Evolutionary conservation across 2,329 filamentous ascomycete species (phyloP), one percentile per base, ranked within the genome.

Genomic region (Talaromyces funiculosus): DNA sequence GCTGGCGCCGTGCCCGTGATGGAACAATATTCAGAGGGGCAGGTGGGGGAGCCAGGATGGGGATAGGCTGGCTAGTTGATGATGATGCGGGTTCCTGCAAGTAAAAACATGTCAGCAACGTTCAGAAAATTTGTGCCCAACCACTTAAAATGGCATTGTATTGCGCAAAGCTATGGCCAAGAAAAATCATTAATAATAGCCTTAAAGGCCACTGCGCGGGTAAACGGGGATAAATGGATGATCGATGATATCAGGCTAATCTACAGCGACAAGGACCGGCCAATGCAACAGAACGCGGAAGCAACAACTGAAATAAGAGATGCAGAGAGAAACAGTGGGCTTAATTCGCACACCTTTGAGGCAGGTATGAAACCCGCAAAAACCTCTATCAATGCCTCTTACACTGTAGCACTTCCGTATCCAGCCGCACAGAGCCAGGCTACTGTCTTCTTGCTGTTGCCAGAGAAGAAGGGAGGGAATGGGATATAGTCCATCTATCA

Each of bases 21-120:
- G 93, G 92, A 0, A 90, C 87, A 37, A 93, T 86, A 72, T 93
- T 94, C 69, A 96, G 80, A 12, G 92, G 90, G 33, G 90, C 87
- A 22, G 86, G 89, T n/a, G 88, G 88, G 0, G 77, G 76, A 57
- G 75, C 72, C 33, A 79, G 66, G 45, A 79, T 76, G 16, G 73
- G 78, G 64, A 75, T 77, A 55, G 72, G 77, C 61, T 77, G 75
- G 61, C 76, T 77, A 38, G 45, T 59, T 29, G 57, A 59, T 37
- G 72, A 71, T 45, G 72, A 62, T 55, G 43, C 57, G 38, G 62
- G 54, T 18, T 54, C 62, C 62, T 62, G 55, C 38, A 62, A 62
- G 20, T 43, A 26, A 20, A 53, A 29, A 38, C 26, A 63, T 57
- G 62, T 69, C 58, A 70, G 67, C 59, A 61, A 59, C 47, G 26